Conservation (phyloP, 1,139 yeast genomes). For the Zygosaccharomyces sapae region DNA sequence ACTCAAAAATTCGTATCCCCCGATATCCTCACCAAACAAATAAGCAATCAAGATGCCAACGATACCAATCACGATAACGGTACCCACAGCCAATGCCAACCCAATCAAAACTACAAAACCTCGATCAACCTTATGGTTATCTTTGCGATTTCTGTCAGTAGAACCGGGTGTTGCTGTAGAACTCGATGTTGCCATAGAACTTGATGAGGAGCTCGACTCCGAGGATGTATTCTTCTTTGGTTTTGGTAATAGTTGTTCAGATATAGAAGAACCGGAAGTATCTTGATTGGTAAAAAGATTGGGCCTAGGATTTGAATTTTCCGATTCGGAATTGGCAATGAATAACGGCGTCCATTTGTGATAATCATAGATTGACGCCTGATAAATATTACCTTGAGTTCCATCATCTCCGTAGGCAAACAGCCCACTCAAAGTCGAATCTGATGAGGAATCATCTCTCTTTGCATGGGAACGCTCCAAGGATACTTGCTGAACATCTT, state of each 20-base stretch:
- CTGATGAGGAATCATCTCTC: slow-evolving; percentile 9
- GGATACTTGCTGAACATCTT: slow-evolving; percentile 9
- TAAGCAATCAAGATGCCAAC: slow-evolving; percentile 52
- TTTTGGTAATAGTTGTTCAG: slow-evolving; percentile 28
- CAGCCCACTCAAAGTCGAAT: slow-evolving; percentile 41
- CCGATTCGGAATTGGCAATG: slow-evolving; percentile 33
- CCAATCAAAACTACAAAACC: slow-evolving; percentile 89
- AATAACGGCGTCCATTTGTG: slow-evolving; percentile 68
- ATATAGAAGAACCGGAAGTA: slow-evolving; percentile 32
- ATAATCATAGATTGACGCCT: slow-evolving; percentile 70
- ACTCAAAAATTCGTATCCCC: slow-evolving; percentile 25
- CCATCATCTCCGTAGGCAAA: slow-evolving; percentile 59
- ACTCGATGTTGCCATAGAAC: no score
- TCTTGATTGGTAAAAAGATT: slow-evolving; percentile 39
- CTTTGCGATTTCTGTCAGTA: slow-evolving; percentile 18
- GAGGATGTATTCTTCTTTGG: slow-evolving; percentile 15
- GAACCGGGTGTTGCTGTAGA: no score
- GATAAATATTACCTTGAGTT: slow-evolving; percentile 52
- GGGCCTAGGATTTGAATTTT: slow-evolving; percentile 11
- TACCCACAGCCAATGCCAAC: slow-evolving; percentile 80
- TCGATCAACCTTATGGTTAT: slow-evolving; percentile 36
- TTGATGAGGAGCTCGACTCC: background rate
- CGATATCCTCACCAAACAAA: slow-evolving; percentile 39
- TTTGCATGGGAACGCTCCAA: slow-evolving; percentile 8
- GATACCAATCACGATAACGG: slow-evolving; percentile 63